Base-by-base conservation (phyloP, 2,329 filamentous ascomycete species). In the Epichloe aotearoae region DNA sequence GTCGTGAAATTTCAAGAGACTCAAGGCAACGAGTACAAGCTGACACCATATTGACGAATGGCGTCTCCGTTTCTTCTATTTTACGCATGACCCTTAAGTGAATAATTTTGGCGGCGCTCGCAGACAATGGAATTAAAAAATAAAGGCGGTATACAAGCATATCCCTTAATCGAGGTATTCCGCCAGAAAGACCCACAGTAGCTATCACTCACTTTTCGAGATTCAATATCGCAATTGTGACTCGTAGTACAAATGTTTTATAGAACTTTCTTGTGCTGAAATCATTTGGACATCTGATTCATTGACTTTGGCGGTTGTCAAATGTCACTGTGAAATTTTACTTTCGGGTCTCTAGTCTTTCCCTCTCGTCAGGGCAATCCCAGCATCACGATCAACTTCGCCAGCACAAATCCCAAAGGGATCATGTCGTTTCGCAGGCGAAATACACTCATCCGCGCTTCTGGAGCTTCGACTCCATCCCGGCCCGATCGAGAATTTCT, bases 391-490 rank as follows among this genome's bases (percentile, higher is more conserved):
- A 43, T 17, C 8, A n/a, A 30, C 17, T 10, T 33, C 8, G 34
- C 26, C 8, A 12, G 20, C 20, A 17, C 41, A 43, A 10, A 5
- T 17, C 4, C 3, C 19, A 15, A 30, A 36, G 17, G 17, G 4
- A 38, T 34, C 23, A 81, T 81, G 77, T 78, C 77, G 3, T 80
- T 81, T 55, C 70, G 76, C 53, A 80, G 77, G 58, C 69, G 75
- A 55, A 79, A 77, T 54, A 69, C 76, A 37, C 71, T 80, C 11
- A 70, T 81, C 39, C 66, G 66, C 39, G 53, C 65, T 6, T 47
- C 64, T 1, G 58, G 58, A 12, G 50, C 58, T 4, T 52, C 59
- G 8, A 50, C 58, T 4, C 43, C 49, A 46, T 47, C 53, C 7
- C 57, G 62, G 40, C 62, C 60, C 46, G 69, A 69, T 53, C 67